Evolutionary conservation across 805 yeast genomes (phyloP), one percentile per base, ranked within the genome.

Genomic region (Lipomyces sp.): DNA sequence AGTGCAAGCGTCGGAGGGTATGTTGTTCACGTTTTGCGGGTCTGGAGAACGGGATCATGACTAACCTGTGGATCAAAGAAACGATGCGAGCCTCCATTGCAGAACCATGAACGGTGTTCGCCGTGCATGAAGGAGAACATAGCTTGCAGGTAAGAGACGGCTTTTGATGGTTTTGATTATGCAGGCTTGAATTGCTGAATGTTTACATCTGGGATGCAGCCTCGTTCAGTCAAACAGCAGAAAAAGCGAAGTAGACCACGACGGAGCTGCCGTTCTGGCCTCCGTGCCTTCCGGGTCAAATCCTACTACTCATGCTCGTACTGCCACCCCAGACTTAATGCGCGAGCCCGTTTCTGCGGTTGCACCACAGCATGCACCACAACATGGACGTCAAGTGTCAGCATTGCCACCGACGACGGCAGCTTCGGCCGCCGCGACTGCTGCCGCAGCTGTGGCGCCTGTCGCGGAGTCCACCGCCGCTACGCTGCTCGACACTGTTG

Each of bases 1-100:
- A 65, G 53, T 71, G 75, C 61, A 66, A 73, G 43, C 63, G 68
- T 5, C 62, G 70, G 24, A 59, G 75, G 32, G 64, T 59, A 41
- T 23, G 65, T 35, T 24, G 4, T 14, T 19, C 34, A 35, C 29
- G 31, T n/a, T 29, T 26, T 8, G 35, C 11, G 35, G 28, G 19
- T 19, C 35, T 33, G 28, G 36, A 21, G 13, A 16, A 38, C 14
- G 14, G 18, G 10, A 7, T 31, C 16, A 41, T 18, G 39, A 26
- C 26, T 2, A 39, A 35, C 13, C 14, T 19, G 10, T 2, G 5
- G 10, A 2, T 11, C 2, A 7, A 35, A 59, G 64, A 63, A 63
- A 45, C 65, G 70, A 2, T 66, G 70, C 47, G 67, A 62, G 39
- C 61, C 65, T 38, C 66, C 68, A 13, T 39, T 53, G 35, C 59